Conservation (phyloP, 2,329 filamentous ascomycete species). For the Fusarium verrucosum region DNA sequence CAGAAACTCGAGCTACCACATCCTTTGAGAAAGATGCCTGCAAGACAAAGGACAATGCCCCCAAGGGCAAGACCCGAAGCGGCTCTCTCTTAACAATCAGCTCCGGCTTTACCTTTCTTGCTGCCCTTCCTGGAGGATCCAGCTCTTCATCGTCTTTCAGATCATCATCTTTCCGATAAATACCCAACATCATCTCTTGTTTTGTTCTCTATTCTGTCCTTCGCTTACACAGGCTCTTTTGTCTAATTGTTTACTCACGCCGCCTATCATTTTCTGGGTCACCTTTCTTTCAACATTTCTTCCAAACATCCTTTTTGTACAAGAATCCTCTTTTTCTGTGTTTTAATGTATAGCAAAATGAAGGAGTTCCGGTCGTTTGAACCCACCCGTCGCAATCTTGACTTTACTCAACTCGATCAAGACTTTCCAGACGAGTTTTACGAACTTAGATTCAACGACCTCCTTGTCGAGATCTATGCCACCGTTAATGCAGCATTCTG, state of each 20-base stretch:
- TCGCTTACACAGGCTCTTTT: constrained; percentile 29
- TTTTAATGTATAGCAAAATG: constrained; percentile 19
- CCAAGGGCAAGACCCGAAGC: constrained; percentile 40
- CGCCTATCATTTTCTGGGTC: neutral
- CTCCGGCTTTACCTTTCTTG: constrained; percentile 44
- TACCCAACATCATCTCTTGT: neutral
- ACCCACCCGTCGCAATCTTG: constrained; percentile 29
- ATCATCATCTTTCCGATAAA: constrained; percentile 44
- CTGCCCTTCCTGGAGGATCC: constrained; percentile 40
- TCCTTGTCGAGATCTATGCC: constrained; percentile 39
- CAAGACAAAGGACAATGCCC: constrained; percentile 40
- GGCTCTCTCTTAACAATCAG: constrained; percentile 43
- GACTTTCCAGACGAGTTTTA: constrained; percentile 37
- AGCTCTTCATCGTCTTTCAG: constrained; percentile 36
- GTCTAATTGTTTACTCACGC: constrained; percentile 6
- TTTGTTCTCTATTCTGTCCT: constrained; percentile 19
- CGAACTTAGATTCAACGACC: constrained; percentile 33
- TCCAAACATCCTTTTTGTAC: neutral
- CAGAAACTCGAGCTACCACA: constrained; percentile 35
- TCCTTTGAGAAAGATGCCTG: constrained; percentile 42
- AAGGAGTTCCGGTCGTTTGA: constrained; percentile 21
- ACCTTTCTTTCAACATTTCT: neutral
- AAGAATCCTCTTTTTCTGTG: neutral
- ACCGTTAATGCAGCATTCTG: constrained; percentile 38
- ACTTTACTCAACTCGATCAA: constrained; percentile 20